Percentiles rank a stretch among this genome's conserved stretches.
Evolutionary conservation across 2,329 filamentous ascomycete genomes (phyloP).

Genomic region (Alternaria angustiovoidea): DNA sequence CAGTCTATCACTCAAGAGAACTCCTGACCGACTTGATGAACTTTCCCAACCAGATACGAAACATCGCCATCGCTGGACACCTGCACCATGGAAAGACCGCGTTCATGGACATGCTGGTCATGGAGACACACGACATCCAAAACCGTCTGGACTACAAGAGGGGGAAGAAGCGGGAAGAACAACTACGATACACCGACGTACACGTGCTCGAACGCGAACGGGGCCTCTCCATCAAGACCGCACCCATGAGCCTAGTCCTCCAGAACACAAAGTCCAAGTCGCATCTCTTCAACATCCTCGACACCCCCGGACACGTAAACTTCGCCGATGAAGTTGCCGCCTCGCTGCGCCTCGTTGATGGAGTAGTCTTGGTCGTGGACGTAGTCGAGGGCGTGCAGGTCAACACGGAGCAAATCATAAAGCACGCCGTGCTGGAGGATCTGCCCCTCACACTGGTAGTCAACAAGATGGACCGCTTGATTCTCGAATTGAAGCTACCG

Average conservation of each 20-base stretch:
- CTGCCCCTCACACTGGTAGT: slow-evolving; percentile 88
- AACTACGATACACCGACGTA: slow-evolving; percentile 92
- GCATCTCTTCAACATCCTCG: slow-evolving; percentile 91
- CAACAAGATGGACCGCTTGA: slow-evolving; percentile 97
- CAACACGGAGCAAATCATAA: slow-evolving; percentile 97
- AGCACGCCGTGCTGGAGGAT: slow-evolving; percentile 89
- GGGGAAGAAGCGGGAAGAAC: slow-evolving; percentile 84
- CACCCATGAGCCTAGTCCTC: slow-evolving; percentile 92
- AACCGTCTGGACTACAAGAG: slow-evolving; percentile 80
- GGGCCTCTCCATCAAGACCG: slow-evolving; percentile 88
- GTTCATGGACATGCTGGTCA: slow-evolving; percentile 96
- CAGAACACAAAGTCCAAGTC: slow-evolving; percentile 92
- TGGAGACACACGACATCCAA: slow-evolving; percentile 90
- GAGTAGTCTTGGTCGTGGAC: slow-evolving; percentile 91
- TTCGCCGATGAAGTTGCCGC: slow-evolving; percentile 97
- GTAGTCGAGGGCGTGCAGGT: slow-evolving; percentile 99
- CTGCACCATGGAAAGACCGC: slow-evolving; percentile 98
- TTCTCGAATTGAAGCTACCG: slow-evolving; percentile 91
- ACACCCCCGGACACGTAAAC: slow-evolving; percentile 97
- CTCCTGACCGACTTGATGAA: slow-evolving; percentile 98
- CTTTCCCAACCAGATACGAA: slow-evolving; percentile 92
- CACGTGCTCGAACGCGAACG: slow-evolving; percentile 88
- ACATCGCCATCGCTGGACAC: slow-evolving; percentile 90
- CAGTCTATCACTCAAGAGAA: slow-evolving; percentile 83
- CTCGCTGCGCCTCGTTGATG: slow-evolving; percentile 85